Conservation (phyloP, 2,329 filamentous ascomycete species). For the Daldinia eschscholtzii region DNA sequence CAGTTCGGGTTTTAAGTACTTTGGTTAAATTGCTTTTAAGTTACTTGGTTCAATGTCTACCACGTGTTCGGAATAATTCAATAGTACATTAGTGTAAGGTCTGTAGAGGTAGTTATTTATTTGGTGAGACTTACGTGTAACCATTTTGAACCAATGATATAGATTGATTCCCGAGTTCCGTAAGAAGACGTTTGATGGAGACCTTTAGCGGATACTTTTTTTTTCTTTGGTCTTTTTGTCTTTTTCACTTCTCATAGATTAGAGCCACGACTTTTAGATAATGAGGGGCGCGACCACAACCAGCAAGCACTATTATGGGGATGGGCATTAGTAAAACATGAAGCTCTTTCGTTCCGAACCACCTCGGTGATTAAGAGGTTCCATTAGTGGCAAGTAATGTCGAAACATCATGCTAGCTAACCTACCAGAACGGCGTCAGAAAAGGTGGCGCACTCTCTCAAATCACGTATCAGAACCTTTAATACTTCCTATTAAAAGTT, state of each 20-base stretch:
- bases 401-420: slow-evolving; percentile 13
- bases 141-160: background rate
- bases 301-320: too few relatives aligned
- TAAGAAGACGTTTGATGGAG: background rate
- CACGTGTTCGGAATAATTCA: background rate
- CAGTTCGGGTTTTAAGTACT: background rate
- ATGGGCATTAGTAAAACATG: background rate
- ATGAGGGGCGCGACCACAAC: background rate
- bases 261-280: background rate
- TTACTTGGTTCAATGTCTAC: background rate
- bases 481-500: too few relatives aligned
- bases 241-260: too few relatives aligned
- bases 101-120: too few relatives aligned
- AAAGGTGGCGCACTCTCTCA: too few relatives aligned
- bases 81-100: too few relatives aligned
- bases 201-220: too few relatives aligned
- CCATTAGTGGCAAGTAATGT: slow-evolving; percentile 27
- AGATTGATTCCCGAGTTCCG: background rate
- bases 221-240: too few relatives aligned
- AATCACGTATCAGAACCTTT: too few relatives aligned
- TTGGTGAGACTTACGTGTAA: background rate
- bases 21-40: background rate
- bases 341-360: background rate
- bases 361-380: slow-evolving; percentile 27
- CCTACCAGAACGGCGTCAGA: too few relatives aligned